Percentiles rank a stretch among this genome's conserved stretches.
phyloP scores from a whole-genome alignment of 139 green algal genomes.

The Chlamydomonas schloesseri region DNA sequence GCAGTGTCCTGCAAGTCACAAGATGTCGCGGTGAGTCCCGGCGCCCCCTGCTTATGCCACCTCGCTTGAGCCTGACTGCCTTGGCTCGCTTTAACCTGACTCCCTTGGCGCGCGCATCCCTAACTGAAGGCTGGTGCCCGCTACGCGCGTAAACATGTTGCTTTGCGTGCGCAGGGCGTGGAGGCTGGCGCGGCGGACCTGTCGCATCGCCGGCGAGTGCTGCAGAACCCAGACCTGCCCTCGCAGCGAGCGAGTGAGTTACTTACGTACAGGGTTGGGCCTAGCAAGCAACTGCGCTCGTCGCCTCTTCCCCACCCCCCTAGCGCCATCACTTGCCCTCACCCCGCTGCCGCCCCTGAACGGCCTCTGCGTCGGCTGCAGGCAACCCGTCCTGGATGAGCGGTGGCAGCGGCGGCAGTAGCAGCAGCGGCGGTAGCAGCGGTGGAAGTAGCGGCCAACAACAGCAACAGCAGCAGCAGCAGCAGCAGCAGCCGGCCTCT shows the following conservation, averaged over 20 bases:
- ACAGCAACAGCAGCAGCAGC: neutral
- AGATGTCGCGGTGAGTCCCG: no score
- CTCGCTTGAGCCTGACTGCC: no score
- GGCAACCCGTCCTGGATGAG: neutral
- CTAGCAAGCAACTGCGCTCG: neutral
- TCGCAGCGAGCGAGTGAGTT: neutral
- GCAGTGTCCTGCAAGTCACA: no score
- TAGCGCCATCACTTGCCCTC: neutral
- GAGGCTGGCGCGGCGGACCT: no score
- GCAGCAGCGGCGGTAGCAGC: neutral
- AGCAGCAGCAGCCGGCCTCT: neutral
- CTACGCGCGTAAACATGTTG: no score
- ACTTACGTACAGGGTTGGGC: neutral
- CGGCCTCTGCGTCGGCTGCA: neutral
- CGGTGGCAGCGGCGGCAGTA: neutral
- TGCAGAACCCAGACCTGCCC: conserved; percentile 4
- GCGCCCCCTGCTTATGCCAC: no score
- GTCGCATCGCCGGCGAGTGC: neutral
- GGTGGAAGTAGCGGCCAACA: neutral
- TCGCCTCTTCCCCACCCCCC: neutral
- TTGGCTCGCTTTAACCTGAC: no score
- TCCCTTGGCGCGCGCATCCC: no score
- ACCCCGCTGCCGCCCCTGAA: neutral
- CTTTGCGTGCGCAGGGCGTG: no score
- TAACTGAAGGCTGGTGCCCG: no score